These are phyloP conservation scores for Penicillium sp. DNA, from an alignment of 2,329 filamentous ascomycete genomes.

Conservation along the genomic window DNA sequence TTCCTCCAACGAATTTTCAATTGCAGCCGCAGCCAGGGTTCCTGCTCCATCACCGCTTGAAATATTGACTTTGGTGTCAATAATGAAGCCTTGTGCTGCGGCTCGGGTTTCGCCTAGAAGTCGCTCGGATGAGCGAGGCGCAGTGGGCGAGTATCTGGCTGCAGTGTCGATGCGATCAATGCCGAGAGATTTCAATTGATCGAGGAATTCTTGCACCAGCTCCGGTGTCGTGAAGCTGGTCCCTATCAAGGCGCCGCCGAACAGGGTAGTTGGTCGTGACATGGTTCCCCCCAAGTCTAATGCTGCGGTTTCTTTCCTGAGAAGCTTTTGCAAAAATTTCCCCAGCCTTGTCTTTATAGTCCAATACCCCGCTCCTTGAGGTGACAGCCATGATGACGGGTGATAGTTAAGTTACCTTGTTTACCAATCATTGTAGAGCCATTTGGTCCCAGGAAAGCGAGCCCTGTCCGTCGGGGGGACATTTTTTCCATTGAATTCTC, in stretches of 20 bases:
- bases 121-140: not conserved
- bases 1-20: not conserved
- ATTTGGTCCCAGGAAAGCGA: not conserved
- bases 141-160: not conserved
- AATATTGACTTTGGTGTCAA: not conserved
- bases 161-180: not conserved
- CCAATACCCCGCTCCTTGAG: not conserved
- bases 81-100: not conserved
- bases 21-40: not conserved
- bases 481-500: too few species aligned
- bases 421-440: not conserved
- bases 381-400: not conserved
- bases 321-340: too few species aligned
- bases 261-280: not conserved
- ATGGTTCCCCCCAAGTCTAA: not conserved
- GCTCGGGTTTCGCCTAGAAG: not conserved
- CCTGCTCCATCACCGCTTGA: not conserved
- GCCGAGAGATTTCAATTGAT: not conserved
- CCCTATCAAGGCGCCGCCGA: not conserved
- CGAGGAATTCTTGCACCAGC: not conserved
- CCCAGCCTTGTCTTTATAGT: not conserved
- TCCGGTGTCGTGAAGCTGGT: not conserved
- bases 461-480: not conserved
- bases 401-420: not conserved
- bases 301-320: not conserved